Percentiles rank a stretch among this genome's conserved stretches.
Conservation (phyloP, 1,284 basidiomycete genomes). For the Rugosomyces carneus region DNA sequence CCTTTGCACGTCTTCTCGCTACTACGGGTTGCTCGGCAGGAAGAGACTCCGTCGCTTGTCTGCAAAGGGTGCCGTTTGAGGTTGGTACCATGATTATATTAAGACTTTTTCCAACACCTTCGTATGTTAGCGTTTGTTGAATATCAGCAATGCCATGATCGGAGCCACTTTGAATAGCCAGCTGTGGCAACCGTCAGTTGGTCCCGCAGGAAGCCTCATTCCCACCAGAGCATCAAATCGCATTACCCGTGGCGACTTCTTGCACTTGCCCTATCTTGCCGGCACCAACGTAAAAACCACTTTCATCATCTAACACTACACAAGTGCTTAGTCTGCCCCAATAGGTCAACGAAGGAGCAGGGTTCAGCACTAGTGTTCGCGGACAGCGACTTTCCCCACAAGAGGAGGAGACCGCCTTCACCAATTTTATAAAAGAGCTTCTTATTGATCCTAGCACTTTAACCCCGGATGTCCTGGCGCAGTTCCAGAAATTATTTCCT, state of each 20-base stretch:
- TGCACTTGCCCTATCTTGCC: slow-evolving; percentile 47
- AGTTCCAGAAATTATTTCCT: slow-evolving; percentile 37
- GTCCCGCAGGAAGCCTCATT: slow-evolving; percentile 45
- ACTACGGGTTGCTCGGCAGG: slow-evolving; percentile 42
- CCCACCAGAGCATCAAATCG: slow-evolving; percentile 41
- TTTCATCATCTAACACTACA: neutral
- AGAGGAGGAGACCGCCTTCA: slow-evolving; percentile 35
- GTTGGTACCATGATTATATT: slow-evolving; percentile 20
- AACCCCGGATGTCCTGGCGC: slow-evolving; percentile 30
- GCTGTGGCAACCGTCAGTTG: slow-evolving; percentile 54
- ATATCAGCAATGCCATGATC: slow-evolving; percentile 44
- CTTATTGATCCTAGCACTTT: slow-evolving; percentile 46
- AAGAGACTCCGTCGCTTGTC: slow-evolving; percentile 36
- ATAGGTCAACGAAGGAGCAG: slow-evolving; percentile 48
- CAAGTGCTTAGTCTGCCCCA: neutral
- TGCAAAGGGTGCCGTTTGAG: slow-evolving; percentile 43
- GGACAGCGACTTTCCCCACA: slow-evolving; percentile 30
- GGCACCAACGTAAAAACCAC: slow-evolving; percentile 44
- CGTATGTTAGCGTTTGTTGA: slow-evolving; percentile 33
- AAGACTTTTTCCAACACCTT: neutral
- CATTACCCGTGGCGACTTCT: slow-evolving; percentile 44
- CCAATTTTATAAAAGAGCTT: slow-evolving; percentile 38
- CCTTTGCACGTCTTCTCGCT: slow-evolving; percentile 42
- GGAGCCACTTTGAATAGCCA: slow-evolving; percentile 41
- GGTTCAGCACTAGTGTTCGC: slow-evolving; percentile 33